These are phyloP conservation scores for Mycena albidolilacea DNA, from an alignment of 768 basidiomycete genomes.

Conservation along the genomic window DNA sequence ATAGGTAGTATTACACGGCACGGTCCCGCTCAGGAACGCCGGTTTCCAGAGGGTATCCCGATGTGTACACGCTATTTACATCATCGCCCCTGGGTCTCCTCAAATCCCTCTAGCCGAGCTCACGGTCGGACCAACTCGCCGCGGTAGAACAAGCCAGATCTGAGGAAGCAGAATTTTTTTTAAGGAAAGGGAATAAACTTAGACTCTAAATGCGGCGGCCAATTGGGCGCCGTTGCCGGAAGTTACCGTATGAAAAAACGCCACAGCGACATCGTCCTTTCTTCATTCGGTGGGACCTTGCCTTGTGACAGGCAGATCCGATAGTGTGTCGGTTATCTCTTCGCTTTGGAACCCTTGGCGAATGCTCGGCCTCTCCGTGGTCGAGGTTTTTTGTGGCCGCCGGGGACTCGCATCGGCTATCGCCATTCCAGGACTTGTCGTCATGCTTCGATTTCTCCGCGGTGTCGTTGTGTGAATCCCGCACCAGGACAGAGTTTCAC, in stretches of 20 bases:
- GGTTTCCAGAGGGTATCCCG: too few relatives aligned
- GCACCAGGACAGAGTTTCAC: background rate
- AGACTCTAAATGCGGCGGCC: conserved; percentile 4
- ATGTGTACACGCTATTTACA: too few relatives aligned
- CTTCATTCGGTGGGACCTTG: conserved; percentile 8
- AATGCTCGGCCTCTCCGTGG: conserved; percentile 8
- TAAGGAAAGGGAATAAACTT: conserved; percentile 5
- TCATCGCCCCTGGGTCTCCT: too few relatives aligned
- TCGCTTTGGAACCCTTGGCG: conserved; percentile 1
- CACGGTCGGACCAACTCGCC: too few relatives aligned
- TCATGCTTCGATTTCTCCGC: conserved; percentile 7
- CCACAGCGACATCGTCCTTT: conserved; percentile 5
- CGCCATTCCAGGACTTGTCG: background rate
- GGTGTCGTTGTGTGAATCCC: conserved; percentile 9
- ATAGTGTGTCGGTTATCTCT: conserved; percentile 9
- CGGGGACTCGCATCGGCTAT: conserved; percentile 1
- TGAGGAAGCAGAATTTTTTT: too few relatives aligned
- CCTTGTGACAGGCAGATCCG: conserved; percentile 4
- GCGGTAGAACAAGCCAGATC: too few relatives aligned
- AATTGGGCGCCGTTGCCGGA: conserved; percentile 12
- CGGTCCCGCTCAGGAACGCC: too few relatives aligned
- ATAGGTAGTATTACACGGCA: too few relatives aligned
- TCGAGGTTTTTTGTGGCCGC: conserved; percentile 8
- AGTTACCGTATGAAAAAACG: background rate
- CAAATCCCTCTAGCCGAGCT: too few relatives aligned